Evolutionary conservation across 352 stramenopile genomes (phyloP), one percentile per base, ranked within the genome.

Genomic region (Albugo laibachii): DNA sequence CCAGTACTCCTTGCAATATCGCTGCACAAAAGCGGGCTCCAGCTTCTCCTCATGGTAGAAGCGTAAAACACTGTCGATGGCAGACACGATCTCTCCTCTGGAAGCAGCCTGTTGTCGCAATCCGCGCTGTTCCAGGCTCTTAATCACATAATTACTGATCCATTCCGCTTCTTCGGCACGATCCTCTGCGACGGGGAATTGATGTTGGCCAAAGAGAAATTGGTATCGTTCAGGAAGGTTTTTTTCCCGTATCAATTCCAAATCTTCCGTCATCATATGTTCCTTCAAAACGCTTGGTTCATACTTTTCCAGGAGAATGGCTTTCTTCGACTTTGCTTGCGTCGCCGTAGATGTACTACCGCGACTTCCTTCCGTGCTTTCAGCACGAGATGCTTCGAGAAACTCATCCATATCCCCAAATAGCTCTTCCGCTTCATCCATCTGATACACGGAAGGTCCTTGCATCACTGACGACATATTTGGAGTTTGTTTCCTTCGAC

Each of bases 1-100:
- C 77, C 78, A 93, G 45, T 83, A 93, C 36, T 93, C 80, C 55
- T 93, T 93, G 59, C 63, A 88, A 56, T 93, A 93, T n/a, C 77
- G 69, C 55, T 91, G 78, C 6, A 93, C 80, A 54, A 88, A 93
- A 11, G 78, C 63, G 4, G 80, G 80, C 50, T 93, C 80, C 1
- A 93, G 56, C 36, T 91, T 88, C 41, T 93, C 80, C 20, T 91
- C 77, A 47, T 93, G 80, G 35, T 93, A 93, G 38, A 91, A 93
- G 11, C 76, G 73, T 43, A 93, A 55, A 3, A 93, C 78, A 13
- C 63, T 89, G 49, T 93, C 80, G 49, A 93, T 91, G 1, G 80
- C 80, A 8, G 77, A 89, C 49, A 93, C 77, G 42, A 91, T 81
- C 50, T 91, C 73, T 15, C 80, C 77, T 5, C 73, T 69, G 11